phyloP scores from a whole-genome alignment of 345 rosid genomes.

The Salix arbutifolia region DNA sequence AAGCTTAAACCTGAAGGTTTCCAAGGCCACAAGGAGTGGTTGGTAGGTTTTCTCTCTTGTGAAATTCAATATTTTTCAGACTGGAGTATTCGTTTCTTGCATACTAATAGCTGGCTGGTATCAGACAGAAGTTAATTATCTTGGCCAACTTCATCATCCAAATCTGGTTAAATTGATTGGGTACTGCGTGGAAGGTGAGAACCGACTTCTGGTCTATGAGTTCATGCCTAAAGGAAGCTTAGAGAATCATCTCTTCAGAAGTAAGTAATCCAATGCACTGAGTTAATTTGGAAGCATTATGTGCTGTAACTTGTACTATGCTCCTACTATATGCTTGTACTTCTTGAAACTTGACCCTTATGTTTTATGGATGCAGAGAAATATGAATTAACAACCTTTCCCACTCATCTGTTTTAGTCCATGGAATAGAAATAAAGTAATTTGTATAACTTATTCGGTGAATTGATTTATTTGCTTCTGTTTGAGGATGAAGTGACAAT shows the following conservation, averaged over 20 bases:
- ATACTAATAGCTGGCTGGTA: conserved; percentile 30
- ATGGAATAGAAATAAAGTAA: background rate
- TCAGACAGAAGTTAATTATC: conserved; percentile 96
- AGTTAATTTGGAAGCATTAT: background rate
- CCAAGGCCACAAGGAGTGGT: conserved; percentile 99
- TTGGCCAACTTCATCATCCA: conserved; percentile 90
- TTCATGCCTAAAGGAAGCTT: conserved; percentile 97
- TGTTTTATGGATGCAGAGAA: background rate
- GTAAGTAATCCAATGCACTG: conserved; percentile 35
- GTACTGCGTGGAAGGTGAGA: conserved; percentile 78
- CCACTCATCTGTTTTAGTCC: background rate
- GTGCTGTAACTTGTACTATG: background rate
- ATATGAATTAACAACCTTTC: background rate
- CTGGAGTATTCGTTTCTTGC: background rate
- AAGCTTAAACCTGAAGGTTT: conserved; percentile 91
- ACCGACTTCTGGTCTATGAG: conserved; percentile 80
- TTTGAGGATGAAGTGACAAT: background rate
- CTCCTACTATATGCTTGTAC: background rate
- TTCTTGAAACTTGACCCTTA: background rate
- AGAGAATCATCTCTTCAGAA: conserved; percentile 66
- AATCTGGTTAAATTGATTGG: conserved; percentile 90
- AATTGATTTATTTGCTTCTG: background rate
- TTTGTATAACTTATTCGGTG: background rate
- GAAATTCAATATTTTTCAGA: background rate
- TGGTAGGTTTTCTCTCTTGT: conserved; percentile 46